A percentile compares a stretch with the other conserved stretches of the same genome.
These are phyloP conservation scores for Mucor irregularis DNA, from an alignment of 371 early-diverging fungal genomes.

Conservation along the genomic window DNA sequence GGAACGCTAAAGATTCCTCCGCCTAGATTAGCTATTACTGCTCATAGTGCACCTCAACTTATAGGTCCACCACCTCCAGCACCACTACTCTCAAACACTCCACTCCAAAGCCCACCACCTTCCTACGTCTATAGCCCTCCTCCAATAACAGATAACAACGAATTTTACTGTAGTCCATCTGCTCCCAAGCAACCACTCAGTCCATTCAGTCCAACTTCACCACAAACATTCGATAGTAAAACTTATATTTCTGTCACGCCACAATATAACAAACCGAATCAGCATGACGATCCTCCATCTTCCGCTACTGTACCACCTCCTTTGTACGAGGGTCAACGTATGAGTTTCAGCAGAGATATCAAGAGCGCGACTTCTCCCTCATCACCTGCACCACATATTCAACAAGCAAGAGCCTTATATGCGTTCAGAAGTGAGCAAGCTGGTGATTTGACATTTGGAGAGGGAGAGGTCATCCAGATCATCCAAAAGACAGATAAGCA, in stretches of 20 bases:
- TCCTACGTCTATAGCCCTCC: not conserved
- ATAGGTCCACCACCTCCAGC: not conserved
- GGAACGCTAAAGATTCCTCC: constrained; percentile 31
- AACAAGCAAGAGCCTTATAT: constrained; percentile 64
- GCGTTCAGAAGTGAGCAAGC: constrained; percentile 70
- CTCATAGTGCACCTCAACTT: constrained; percentile 5
- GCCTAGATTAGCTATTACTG: not conserved
- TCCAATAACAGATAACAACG: not conserved
- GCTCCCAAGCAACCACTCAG: not conserved
- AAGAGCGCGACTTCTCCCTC: constrained; percentile 12
- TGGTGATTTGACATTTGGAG: constrained; percentile 72
- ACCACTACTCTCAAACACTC: not conserved
- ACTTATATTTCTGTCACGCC: not conserved
- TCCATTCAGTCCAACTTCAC: not conserved
- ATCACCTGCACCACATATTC: constrained; percentile 40
- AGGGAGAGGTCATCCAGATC: constrained; percentile 75
- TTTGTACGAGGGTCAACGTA: not conserved
- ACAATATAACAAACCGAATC: not conserved
- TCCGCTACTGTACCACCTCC: no score
- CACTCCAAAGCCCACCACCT: no score
- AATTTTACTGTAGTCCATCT: not conserved
- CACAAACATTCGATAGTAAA: no score
- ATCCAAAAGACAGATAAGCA: constrained; percentile 61
- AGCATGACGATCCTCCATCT: not conserved
- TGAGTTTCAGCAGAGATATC: not conserved